Conservation (phyloP, 2,329 filamentous ascomycete species). For the Coniochaeta sp. region DNA sequence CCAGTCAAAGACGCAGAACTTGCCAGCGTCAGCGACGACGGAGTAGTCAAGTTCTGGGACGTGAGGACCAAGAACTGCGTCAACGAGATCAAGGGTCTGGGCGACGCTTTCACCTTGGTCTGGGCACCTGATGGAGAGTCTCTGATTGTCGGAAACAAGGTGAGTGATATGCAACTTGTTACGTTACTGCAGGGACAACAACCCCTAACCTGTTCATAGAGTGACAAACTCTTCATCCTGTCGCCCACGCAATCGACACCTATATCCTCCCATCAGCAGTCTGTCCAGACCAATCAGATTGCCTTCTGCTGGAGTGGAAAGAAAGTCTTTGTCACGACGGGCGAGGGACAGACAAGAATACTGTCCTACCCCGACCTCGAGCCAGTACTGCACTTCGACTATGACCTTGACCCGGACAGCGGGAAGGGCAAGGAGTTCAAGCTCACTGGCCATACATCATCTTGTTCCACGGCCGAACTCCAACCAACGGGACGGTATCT, state of each 20-base stretch:
- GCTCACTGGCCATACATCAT: conserved; percentile 66
- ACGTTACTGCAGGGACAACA: neutral
- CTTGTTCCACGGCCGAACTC: conserved; percentile 61
- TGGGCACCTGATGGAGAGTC: conserved; percentile 68
- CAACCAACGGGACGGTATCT: conserved; percentile 66
- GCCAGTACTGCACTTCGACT: conserved; percentile 43
- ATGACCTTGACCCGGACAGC: conserved; percentile 27
- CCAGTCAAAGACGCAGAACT: conserved; percentile 71
- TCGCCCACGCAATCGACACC: conserved; percentile 51
- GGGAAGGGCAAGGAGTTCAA: conserved; percentile 43
- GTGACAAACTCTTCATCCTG: conserved; percentile 55
- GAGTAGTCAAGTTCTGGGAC: conserved; percentile 73
- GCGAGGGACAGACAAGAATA: conserved; percentile 64
- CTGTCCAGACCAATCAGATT: conserved; percentile 63
- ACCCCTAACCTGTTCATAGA: conserved; percentile 27
- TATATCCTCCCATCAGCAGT: conserved; percentile 52
- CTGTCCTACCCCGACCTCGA: conserved; percentile 60
- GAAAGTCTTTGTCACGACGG: conserved; percentile 64
- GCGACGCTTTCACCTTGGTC: conserved; percentile 62
- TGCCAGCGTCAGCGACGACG: conserved; percentile 67
- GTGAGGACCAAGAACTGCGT: conserved; percentile 65
- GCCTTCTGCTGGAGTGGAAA: conserved; percentile 67
- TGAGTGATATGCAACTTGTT: conserved; percentile 23
- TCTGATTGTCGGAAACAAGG: conserved; percentile 68
- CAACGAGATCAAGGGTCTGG: conserved; percentile 61